Evolutionary conservation across 2,329 filamentous ascomycete genomes (phyloP).

Genomic region (Ustulina deusta): DNA sequence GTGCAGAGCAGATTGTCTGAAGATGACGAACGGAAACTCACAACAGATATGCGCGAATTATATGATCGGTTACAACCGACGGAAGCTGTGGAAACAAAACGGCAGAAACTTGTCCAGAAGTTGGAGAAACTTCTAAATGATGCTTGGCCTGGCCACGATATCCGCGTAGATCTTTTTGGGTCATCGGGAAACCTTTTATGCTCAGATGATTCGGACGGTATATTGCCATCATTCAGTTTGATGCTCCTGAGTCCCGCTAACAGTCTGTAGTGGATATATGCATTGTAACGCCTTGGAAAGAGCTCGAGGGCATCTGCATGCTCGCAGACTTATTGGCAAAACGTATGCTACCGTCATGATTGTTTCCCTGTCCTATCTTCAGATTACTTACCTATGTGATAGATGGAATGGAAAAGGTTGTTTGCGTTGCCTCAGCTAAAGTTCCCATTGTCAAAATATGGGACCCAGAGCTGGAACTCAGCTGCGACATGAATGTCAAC

Average conservation of each 20-base stretch:
- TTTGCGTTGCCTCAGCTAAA: slow-evolving; percentile 94
- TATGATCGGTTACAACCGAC: slow-evolving; percentile 89
- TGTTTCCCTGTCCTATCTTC: background rate
- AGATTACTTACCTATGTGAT: slow-evolving; percentile 52
- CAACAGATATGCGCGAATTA: slow-evolving; percentile 84
- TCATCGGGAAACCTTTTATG: slow-evolving; percentile 96
- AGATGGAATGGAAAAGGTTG: slow-evolving; percentile 97
- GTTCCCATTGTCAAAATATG: slow-evolving; percentile 99
- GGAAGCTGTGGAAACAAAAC: slow-evolving; percentile 78
- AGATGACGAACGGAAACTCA: slow-evolving; percentile 80
- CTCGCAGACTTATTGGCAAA: slow-evolving; percentile 87
- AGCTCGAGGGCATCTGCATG: slow-evolving; percentile 88
- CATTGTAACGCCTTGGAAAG: slow-evolving; percentile 91
- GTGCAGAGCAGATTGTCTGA: slow-evolving; percentile 77
- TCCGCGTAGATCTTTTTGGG: slow-evolving; percentile 94
- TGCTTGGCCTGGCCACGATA: slow-evolving; percentile 91
- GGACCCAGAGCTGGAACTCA: slow-evolving; percentile 90
- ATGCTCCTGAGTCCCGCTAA: slow-evolving; percentile 47
- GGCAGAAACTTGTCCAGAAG: slow-evolving; percentile 83
- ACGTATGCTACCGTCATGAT: slow-evolving; percentile 68
- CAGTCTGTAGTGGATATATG: slow-evolving; percentile 85
- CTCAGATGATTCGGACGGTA: slow-evolving; percentile 95
- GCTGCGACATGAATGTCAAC: slow-evolving; percentile 99
- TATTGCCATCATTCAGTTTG: slow-evolving; percentile 52
- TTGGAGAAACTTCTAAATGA: slow-evolving; percentile 88